Evolutionary conservation across 176 grass and related monocot species (phyloP).

Genomic region (Calamus simplicifolius): DNA sequence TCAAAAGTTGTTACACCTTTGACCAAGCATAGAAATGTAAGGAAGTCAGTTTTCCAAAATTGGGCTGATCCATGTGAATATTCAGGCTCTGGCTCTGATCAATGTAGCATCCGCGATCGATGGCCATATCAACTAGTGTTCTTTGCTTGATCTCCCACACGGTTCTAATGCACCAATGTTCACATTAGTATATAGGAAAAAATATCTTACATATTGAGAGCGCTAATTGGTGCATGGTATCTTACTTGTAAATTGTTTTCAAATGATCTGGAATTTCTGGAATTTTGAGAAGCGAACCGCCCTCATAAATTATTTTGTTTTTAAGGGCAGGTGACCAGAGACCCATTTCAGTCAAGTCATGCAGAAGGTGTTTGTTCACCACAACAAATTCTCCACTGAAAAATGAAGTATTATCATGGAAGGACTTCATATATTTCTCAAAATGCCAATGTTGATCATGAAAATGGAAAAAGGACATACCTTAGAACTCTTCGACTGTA

Average conservation of each 20-base stretch:
- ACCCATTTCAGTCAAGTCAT: slow-evolving; percentile 2
- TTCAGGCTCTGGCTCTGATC: slow-evolving; percentile 47
- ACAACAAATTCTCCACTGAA: slow-evolving; percentile 69
- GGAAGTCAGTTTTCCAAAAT: not conserved
- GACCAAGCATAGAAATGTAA: not conserved
- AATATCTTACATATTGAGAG: not conserved
- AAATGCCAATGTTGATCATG: not conserved
- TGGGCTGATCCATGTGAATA: not conserved
- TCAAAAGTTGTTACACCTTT: not conserved
- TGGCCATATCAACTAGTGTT: slow-evolving; percentile 95
- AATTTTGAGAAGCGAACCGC: slow-evolving; percentile 43
- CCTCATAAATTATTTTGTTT: not conserved
- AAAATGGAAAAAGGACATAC: slow-evolving; percentile 32
- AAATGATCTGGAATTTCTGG: slow-evolving; percentile 75
- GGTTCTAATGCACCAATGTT: slow-evolving; percentile 33
- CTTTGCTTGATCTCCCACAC: slow-evolving; percentile 99
- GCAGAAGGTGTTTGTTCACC: not conserved
- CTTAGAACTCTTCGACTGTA: slow-evolving; percentile 75
- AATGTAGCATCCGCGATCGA: slow-evolving; percentile 94
- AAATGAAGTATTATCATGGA: not conserved
- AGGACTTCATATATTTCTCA: no score
- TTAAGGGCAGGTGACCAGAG: not conserved
- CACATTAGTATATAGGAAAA: not conserved
- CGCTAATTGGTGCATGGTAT: not conserved
- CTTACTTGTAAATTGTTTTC: slow-evolving; percentile 95